Base-by-base conservation (phyloP, 352 stramenopile species). In the Pythium coloratum region DNA sequence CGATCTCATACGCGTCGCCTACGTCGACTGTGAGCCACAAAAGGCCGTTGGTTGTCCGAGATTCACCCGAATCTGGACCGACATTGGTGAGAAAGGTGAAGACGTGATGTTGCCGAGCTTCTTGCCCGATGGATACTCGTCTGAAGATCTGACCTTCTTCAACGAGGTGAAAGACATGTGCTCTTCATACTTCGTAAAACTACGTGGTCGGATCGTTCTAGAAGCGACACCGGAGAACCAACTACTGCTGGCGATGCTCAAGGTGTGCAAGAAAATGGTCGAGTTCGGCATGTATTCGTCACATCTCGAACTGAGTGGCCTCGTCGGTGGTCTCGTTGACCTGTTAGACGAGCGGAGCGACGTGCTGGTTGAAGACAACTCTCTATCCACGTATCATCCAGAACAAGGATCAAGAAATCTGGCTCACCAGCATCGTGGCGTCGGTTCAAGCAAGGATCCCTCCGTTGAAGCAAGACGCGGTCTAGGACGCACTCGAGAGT, bases 1-100 rank as follows among this genome's bases (percentile, higher is more conserved):
- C 61, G 79, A 92, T 56, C 58, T 92, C 26, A 59, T 92, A 6
- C 78, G 82, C 0, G 84, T 90, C 30, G 72, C 82, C 30, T 89
- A 90, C 55, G 68, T 92, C 6, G 84, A 92, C 60, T 89, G 81
- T 51, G 84, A 92, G 32, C 84, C 84, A 12, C 81, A 90, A 57
- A 90, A 88, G 24, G 34, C 42, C 0, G 66, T 90, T 59, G 72
- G 73, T 13, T 88, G 81, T 54, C 81, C 84, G 14, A 88, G 82
- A 50, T 90, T 86, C 66, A 92, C 84, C 32, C 75, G 84, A 7
- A 82, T 90, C 42, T 92, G 84, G 81, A 87, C 79, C 1, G 75
- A 89, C 24, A 77, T 88, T 30, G 71, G 72, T 3, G 49, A 60
- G 8, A 80, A 65, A 33, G 62, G 59, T 34, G 64, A 60, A 13